phyloP scores from a whole-genome alignment of 169 alveolate species.

The Plasmodium gonderi region DNA sequence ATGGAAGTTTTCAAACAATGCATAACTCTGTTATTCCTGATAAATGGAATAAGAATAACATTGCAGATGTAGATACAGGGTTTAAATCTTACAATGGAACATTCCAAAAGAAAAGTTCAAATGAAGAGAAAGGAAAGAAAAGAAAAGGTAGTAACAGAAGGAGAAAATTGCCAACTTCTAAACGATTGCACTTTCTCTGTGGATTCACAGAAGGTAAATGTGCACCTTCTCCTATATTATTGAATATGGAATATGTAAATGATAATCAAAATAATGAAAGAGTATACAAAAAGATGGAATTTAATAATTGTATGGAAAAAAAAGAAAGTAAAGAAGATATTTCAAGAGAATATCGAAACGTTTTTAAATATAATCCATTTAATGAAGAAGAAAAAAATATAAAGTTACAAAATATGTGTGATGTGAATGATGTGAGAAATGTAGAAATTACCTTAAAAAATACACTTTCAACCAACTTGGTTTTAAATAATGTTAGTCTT shows the following conservation, averaged over 20 bases:
- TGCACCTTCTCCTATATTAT: constrained; percentile 35
- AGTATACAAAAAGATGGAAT: constrained; percentile 3
- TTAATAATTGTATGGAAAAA: neutral
- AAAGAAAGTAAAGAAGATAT: neutral
- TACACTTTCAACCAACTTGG: constrained; percentile 12
- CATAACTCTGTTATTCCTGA: no score
- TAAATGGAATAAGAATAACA: no score
- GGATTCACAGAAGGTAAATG: constrained; percentile 73
- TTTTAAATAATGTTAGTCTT: constrained; percentile 38
- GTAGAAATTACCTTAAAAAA: constrained; percentile 55
- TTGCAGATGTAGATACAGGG: no score
- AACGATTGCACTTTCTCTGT: constrained; percentile 29
- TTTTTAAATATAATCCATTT: constrained; percentile 69
- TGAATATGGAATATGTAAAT: constrained; percentile 25
- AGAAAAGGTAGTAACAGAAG: neutral
- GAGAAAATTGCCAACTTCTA: neutral
- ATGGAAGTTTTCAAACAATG: no score
- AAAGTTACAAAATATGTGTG: constrained; percentile 33
- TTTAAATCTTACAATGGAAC: neutral
- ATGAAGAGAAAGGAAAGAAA: neutral
- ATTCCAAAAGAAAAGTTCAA: neutral
- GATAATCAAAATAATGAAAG: neutral
- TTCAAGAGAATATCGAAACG: neutral
- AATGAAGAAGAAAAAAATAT: constrained; percentile 37
- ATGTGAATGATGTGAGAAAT: constrained; percentile 13